These are phyloP conservation scores for Paraphaeosphaeria minitans DNA, from an alignment of 2,329 filamentous ascomycete species.

Conservation along the genomic window DNA sequence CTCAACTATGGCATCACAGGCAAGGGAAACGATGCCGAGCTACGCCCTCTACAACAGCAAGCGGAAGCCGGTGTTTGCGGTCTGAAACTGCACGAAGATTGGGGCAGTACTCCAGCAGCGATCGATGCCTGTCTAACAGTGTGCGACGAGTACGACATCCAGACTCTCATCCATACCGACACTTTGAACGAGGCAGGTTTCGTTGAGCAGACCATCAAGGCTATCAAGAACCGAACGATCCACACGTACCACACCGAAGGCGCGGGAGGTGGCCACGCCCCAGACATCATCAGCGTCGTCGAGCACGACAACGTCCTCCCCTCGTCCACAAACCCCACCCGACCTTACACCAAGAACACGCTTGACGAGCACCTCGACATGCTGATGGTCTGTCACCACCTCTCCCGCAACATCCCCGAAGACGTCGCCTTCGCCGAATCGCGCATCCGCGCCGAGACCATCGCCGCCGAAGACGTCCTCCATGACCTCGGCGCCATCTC, in stretches of 20 bases:
- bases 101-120: slow-evolving; percentile 87
- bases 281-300: slow-evolving; percentile 93
- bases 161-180: slow-evolving; percentile 94
- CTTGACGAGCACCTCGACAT: slow-evolving; percentile 97
- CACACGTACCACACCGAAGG: slow-evolving; percentile 98
- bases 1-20: slow-evolving; percentile 90
- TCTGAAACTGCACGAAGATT: slow-evolving; percentile 94
- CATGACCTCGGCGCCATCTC: slow-evolving; percentile 94
- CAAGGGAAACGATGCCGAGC: slow-evolving; percentile 86
- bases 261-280: slow-evolving; percentile 90
- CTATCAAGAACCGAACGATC: slow-evolving; percentile 85
- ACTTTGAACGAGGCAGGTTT: slow-evolving; percentile 98
- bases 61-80: slow-evolving; percentile 83
- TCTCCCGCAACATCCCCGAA: slow-evolving; percentile 90
- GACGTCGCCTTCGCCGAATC: slow-evolving; percentile 95
- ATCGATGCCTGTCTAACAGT: slow-evolving; percentile 82
- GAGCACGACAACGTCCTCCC: slow-evolving; percentile 88
- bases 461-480: slow-evolving; percentile 93
- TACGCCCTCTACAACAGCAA: slow-evolving; percentile 75
- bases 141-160: slow-evolving; percentile 89
- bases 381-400: slow-evolving; percentile 97
- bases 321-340: slow-evolving; percentile 88
- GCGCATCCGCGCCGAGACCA: slow-evolving; percentile 93
- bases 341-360: slow-evolving; percentile 89
- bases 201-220: slow-evolving; percentile 85